phyloP scores from a whole-genome alignment of 176 grass and related monocot genomes.

The Bromus sterilis region DNA sequence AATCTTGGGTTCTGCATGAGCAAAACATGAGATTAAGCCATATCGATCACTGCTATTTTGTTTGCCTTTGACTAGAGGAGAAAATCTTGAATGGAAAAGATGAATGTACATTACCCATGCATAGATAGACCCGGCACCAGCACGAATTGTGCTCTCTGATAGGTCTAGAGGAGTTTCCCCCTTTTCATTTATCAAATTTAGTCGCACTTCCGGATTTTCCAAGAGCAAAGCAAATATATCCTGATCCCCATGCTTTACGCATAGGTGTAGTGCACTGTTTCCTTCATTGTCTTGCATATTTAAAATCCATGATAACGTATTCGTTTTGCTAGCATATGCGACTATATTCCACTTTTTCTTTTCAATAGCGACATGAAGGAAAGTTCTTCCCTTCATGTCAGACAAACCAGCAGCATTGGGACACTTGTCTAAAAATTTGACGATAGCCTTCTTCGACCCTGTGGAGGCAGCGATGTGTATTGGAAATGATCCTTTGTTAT shows the following conservation, averaged over 20 bases:
- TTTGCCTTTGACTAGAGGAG: not conserved
- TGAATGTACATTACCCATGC: too few relatives aligned
- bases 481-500: too few relatives aligned
- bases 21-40: not conserved
- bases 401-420: not conserved
- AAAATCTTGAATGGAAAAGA: not conserved
- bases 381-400: not conserved
- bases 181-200: constrained; percentile 12
- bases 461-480: too few relatives aligned
- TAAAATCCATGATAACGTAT: not conserved
- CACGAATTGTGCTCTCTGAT: not conserved
- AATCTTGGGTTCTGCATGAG: not conserved
- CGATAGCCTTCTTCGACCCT: too few relatives aligned
- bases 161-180: constrained; percentile 21
- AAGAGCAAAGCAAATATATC: not conserved
- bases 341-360: not conserved
- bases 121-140: not conserved
- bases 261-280: constrained; percentile 28
- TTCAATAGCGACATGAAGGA: not conserved
- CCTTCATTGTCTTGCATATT: constrained; percentile 26
- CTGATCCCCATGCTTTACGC: not conserved
- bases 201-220: not conserved
- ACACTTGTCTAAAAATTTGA: too few relatives aligned
- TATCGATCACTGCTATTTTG: not conserved
- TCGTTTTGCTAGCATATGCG: not conserved